A percentile compares a stretch with the other conserved stretches of the same genome.
These are phyloP conservation scores for Darksidea phi DNA, from an alignment of 495 filamentous ascomycete genomes.

Conservation along the genomic window DNA sequence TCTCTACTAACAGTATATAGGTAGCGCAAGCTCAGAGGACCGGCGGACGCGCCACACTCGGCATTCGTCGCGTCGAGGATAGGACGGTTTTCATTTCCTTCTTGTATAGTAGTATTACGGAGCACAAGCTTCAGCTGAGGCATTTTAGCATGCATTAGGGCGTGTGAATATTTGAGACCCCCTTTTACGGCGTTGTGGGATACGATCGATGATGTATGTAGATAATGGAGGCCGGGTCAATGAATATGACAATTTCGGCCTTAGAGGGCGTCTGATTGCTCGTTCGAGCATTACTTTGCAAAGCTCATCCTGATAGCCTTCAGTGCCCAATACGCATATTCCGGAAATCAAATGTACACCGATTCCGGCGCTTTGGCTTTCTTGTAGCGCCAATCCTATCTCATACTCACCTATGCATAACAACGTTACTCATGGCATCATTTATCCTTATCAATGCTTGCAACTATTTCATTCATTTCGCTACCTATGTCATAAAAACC, in stretches of 20 bases:
- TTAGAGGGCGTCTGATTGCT: too few relatives aligned
- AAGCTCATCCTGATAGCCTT: too few relatives aligned
- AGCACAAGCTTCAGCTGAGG: neutral
- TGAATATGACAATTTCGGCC: slow-evolving; percentile 19
- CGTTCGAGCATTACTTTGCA: too few relatives aligned
- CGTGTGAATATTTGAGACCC: neutral
- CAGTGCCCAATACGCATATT: too few relatives aligned
- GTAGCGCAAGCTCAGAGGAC: slow-evolving; percentile 44
- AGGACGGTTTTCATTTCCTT: neutral
- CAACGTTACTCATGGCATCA: too few relatives aligned
- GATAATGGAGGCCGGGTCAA: slow-evolving; percentile 13
- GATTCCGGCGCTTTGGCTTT: too few relatives aligned
- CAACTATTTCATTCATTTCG: too few relatives aligned
- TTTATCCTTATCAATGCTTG: too few relatives aligned
- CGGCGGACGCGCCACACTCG: slow-evolving; percentile 41
- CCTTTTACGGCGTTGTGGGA: slow-evolving; percentile 14
- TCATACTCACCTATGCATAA: too few relatives aligned
- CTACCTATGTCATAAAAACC: too few relatives aligned
- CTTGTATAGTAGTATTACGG: slow-evolving; percentile 12
- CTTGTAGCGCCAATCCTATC: too few relatives aligned
- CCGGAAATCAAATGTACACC: too few relatives aligned
- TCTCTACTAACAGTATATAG: slow-evolving; percentile 32
- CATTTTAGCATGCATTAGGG: slow-evolving; percentile 16
- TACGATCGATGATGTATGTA: slow-evolving; percentile 14
- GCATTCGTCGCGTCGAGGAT: slow-evolving; percentile 39